These are phyloP conservation scores for Wolfiporia cocos DNA, from an alignment of 1,284 basidiomycete species.

Conservation along the genomic window DNA sequence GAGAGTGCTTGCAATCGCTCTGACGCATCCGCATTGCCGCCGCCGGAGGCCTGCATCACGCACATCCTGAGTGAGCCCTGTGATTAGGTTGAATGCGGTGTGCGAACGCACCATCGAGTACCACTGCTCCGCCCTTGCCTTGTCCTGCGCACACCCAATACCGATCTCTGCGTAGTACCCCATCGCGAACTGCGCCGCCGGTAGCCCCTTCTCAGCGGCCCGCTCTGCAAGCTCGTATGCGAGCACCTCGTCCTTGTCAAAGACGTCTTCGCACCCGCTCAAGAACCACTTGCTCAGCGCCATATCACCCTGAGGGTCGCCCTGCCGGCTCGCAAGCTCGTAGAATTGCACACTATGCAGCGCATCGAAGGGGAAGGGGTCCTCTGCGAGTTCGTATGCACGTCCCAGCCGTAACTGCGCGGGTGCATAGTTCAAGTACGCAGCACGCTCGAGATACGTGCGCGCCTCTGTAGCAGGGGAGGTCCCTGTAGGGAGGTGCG, in stretches of 20 bases:
- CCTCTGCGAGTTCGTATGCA: conserved; percentile 83
- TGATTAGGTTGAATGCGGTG: background rate
- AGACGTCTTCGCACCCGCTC: conserved; percentile 72
- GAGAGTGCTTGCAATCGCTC: conserved; percentile 65
- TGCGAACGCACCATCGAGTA: conserved; percentile 43
- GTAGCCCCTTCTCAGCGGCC: conserved; percentile 71
- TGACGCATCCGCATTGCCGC: conserved; percentile 74
- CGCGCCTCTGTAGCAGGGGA: conserved; percentile 38
- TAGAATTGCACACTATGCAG: conserved; percentile 90
- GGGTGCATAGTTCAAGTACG: conserved; percentile 77
- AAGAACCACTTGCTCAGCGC: conserved; percentile 92
- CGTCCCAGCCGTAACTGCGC: conserved; percentile 92
- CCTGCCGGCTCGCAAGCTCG: conserved; percentile 72
- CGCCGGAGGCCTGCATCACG: conserved; percentile 53
- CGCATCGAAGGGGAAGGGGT: conserved; percentile 83
- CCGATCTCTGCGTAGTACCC: conserved; percentile 87
- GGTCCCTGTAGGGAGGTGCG: conserved; percentile 38
- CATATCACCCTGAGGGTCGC: conserved; percentile 91
- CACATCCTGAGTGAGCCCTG: background rate
- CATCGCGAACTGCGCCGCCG: conserved; percentile 88
- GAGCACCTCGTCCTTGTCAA: conserved; percentile 83
- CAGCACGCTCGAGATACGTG: conserved; percentile 68
- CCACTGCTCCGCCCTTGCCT: conserved; percentile 62
- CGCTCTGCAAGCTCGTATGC: conserved; percentile 89
- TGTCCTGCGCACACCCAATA: conserved; percentile 56